Base-by-base conservation (phyloP, 1,139 yeast species). In the Diutina ranongensis region DNA sequence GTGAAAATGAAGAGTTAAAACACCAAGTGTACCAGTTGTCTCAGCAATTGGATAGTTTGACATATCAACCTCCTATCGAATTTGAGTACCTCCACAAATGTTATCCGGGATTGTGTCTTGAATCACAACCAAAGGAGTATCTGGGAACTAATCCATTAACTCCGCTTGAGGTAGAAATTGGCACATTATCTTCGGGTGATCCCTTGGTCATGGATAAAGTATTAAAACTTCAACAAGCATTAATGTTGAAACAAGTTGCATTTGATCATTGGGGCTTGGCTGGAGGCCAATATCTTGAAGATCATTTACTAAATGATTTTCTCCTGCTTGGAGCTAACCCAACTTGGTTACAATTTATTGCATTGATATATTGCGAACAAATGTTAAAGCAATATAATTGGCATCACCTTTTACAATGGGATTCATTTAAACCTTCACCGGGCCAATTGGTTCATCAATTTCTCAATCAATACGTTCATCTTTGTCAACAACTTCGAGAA, bases 381-480 rank as follows among this genome's bases (percentile, higher is more conserved):
- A 19, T 36, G 25, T 36, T 36, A 10, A 22, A 25, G 7, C 40
- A 36, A 4, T 36, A 36, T 15, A 36, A 36, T 15, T 36, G 40
- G 40, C 40, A 36, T 9, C 40, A 28, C 9, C 28, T 36, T 20
- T 12, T 36, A 7, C 40, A 36, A 15, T 36, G 40, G 40, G 40
- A 36, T 18, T 13, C 27, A 7, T 18, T 36, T 22, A 18, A 20
- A 25, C 40, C 40, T 13, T 12, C 13, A 3, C 28, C 40, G 13
- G 16, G 21, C n/a, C 40, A 36, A 15, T 20, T 20, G 40, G 40
- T 36, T 15, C 20, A 12, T 8, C 27, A 20, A 12, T 36, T 18
- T 15, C 21, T 36, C 18, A 36, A 36, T 12, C 40, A 36, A 15
- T 20, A 18, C 28, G 20, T 36, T 20, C n/a, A 12, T 16, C 8